Conservation (phyloP, 106 monocot species). For the Dendrobium huoshanense region DNA sequence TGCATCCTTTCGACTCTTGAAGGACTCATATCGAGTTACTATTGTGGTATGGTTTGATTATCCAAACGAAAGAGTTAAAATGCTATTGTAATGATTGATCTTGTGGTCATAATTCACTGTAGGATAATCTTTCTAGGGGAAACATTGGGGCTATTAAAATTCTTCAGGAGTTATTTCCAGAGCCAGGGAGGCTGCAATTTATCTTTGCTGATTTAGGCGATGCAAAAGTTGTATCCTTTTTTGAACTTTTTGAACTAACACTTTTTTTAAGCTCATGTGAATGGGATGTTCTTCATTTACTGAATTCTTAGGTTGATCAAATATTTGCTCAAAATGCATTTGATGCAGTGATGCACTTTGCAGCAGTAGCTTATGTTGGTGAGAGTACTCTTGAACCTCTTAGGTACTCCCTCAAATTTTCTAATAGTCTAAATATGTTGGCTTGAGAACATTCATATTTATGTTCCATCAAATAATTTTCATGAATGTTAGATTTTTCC, state of each 20-base stretch:
- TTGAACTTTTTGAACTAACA: background rate
- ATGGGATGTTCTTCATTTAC: constrained; percentile 20
- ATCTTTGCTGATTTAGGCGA: constrained; percentile 71
- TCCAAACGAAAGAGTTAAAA: background rate
- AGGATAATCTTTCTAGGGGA: constrained; percentile 88
- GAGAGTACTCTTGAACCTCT: constrained; percentile 54
- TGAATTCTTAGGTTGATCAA: constrained; percentile 25
- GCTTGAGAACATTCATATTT: background rate
- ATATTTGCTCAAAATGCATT: constrained; percentile 47
- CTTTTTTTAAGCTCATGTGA: background rate
- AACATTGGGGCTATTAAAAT: constrained; percentile 60
- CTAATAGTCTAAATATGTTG: background rate
- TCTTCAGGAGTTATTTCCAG: constrained; percentile 54
- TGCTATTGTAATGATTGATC: constrained; percentile 4
- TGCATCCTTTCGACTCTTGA: constrained; percentile 84
- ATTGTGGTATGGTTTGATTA: constrained; percentile 62
- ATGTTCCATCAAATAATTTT: background rate
- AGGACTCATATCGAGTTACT: constrained; percentile 88
- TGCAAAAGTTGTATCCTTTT: constrained; percentile 61
- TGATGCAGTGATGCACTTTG: constrained; percentile 57
- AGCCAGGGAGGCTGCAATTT: constrained; percentile 66
- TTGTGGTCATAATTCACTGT: background rate
- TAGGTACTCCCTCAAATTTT: constrained; percentile 22
- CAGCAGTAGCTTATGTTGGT: constrained; percentile 50
- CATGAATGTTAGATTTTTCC: background rate